A percentile compares a stretch with the other conserved stretches of the same genome.
phyloP scores from a whole-genome alignment of 805 yeast genomes.

The Pichia kluyveri region DNA sequence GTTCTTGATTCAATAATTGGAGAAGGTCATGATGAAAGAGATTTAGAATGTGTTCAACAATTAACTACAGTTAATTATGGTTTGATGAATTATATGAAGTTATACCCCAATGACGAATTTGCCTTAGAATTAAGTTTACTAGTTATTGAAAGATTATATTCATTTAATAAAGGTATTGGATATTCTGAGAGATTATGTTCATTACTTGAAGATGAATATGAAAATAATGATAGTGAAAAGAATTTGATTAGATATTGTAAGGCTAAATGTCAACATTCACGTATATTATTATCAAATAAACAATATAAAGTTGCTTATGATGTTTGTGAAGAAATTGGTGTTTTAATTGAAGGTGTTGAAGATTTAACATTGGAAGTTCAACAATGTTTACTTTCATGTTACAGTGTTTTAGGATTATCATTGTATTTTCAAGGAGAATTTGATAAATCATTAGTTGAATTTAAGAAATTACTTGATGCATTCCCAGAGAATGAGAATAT shows the following conservation, averaged over 20 bases:
- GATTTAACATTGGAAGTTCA: conserved; percentile 25
- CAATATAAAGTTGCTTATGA: conserved; percentile 53
- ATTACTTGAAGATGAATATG: conserved; percentile 25
- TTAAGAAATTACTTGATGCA: conserved; percentile 50
- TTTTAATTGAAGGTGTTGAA: conserved; percentile 35
- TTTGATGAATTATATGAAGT: conserved; percentile 55
- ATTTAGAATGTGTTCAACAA: conserved; percentile 54
- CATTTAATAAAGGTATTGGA: conserved; percentile 44
- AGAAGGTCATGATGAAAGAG: conserved; percentile 34
- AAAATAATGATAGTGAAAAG: conserved; percentile 6
- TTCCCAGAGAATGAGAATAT: conserved; percentile 55
- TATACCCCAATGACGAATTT: conserved; percentile 45
- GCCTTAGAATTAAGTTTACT: conserved; percentile 50
- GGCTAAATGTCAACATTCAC: conserved; percentile 61
- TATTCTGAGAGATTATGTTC: conserved; percentile 38
- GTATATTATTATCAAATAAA: conserved; percentile 56
- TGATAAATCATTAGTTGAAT: conserved; percentile 57
- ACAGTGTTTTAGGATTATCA: conserved; percentile 65
- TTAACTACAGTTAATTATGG: conserved; percentile 58
- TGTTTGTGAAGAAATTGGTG: conserved; percentile 46
- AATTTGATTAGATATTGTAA: conserved; percentile 43
- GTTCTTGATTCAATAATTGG: conserved; percentile 40
- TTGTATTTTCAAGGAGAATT: conserved; percentile 55
- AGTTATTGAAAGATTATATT: conserved; percentile 62
- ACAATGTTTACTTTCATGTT: conserved; percentile 41